Evolutionary conservation across 2,329 filamentous ascomycete genomes (phyloP).

Genomic region (Pseudocercospora macadamiae): DNA sequence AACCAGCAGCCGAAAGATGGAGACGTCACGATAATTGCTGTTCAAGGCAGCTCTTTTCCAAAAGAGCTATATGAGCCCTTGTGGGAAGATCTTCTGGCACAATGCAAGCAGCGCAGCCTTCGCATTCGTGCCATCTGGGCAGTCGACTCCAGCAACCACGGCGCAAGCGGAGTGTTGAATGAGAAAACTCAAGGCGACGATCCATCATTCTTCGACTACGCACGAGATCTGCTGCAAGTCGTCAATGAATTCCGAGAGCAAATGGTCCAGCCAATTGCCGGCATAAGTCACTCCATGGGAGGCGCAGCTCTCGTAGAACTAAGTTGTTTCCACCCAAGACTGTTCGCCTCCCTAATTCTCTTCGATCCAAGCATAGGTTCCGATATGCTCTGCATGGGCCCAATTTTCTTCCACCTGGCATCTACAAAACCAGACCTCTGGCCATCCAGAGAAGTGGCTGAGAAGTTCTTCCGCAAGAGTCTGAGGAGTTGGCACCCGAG

Average conservation of each 20-base stretch:
- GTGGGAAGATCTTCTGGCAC: neutral
- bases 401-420: neutral
- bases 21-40: constrained; percentile 23
- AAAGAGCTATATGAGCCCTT: constrained; percentile 29
- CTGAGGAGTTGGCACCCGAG: constrained; percentile 81
- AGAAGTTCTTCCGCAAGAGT: constrained; percentile 65
- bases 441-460: constrained; percentile 75
- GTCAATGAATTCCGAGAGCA: constrained; percentile 77
- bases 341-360: constrained; percentile 51
- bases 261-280: constrained; percentile 79
- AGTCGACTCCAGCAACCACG: constrained; percentile 84
- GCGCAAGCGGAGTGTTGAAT: constrained; percentile 76
- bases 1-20: constrained; percentile 9
- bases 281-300: constrained; percentile 87
- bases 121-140: constrained; percentile 85
- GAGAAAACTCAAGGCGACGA: constrained; percentile 78
- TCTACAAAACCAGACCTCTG: constrained; percentile 73
- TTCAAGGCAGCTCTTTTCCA: constrained; percentile 11
- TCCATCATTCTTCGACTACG: constrained; percentile 83
- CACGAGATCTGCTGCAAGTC: constrained; percentile 79
- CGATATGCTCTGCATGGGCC: constrained; percentile 54
- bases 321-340: constrained; percentile 10
- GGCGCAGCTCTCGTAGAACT: constrained; percentile 55
- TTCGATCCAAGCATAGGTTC: constrained; percentile 75
- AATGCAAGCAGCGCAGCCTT: constrained; percentile 45